These are phyloP conservation scores for Monosporascus sp. DNA, from an alignment of 2,329 filamentous ascomycete genomes.

Conservation along the genomic window DNA sequence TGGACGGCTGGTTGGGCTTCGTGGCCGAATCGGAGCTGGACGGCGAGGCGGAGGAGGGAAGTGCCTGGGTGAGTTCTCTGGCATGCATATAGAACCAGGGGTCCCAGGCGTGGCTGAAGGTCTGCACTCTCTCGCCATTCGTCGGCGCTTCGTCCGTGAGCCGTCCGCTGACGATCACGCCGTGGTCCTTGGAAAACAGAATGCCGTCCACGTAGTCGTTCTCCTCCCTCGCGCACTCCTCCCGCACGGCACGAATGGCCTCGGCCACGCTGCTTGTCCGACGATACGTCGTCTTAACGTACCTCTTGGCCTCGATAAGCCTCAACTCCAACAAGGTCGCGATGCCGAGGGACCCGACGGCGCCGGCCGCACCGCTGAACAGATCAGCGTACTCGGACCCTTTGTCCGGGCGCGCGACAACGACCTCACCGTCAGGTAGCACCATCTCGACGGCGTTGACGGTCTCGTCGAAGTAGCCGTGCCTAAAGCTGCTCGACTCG, in stretches of 20 bases:
- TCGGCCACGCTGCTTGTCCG: constrained; percentile 44
- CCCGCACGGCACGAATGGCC: constrained; percentile 43
- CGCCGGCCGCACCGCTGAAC: constrained; percentile 61
- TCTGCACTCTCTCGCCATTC: constrained; percentile 19
- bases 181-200: constrained; percentile 55
- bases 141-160: constrained; percentile 49
- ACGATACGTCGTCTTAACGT: constrained; percentile 59
- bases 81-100: constrained; percentile 77
- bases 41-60: constrained; percentile 19
- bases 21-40: neutral
- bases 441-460: constrained; percentile 64
- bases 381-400: constrained; percentile 41
- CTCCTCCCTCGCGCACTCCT: constrained; percentile 36
- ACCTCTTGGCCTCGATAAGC: constrained; percentile 55
- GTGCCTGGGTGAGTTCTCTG: constrained; percentile 35
- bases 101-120: constrained; percentile 52
- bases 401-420: constrained; percentile 38
- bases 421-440: constrained; percentile 59
- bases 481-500: constrained; percentile 64
- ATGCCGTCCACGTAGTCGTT: constrained; percentile 74
- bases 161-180: constrained; percentile 61
- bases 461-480: constrained; percentile 67
- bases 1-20: neutral
- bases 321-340: constrained; percentile 62
- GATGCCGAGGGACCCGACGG: constrained; percentile 63